Percentiles rank a stretch among this genome's conserved stretches.
These are phyloP conservation scores for Fusarium begoniae DNA, from an alignment of 2,329 filamentous ascomycete species.

Conservation along the genomic window DNA sequence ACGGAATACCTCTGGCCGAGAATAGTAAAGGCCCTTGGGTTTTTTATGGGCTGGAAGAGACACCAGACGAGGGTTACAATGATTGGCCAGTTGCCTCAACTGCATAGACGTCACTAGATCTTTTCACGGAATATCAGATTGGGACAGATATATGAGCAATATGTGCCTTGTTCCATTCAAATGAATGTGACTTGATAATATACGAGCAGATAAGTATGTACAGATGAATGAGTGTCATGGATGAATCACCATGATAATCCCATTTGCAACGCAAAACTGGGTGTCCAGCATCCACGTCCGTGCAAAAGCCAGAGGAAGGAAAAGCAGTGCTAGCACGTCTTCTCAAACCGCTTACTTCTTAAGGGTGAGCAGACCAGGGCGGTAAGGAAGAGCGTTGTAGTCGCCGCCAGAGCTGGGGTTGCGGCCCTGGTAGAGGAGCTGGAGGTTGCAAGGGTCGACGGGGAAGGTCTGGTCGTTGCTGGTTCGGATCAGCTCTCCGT, in stretches of 20 bases:
- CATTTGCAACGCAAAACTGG: not conserved
- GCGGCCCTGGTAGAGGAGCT: constrained; percentile 70
- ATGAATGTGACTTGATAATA: constrained; percentile 14
- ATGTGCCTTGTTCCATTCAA: constrained; percentile 10
- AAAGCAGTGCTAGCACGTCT: not conserved
- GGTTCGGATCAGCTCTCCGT: constrained; percentile 68
- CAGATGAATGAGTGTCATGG: constrained; percentile 6
- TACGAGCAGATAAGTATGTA: constrained; percentile 19
- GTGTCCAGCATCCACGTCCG: not conserved
- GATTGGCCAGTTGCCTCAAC: not conserved
- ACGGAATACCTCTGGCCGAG: not conserved
- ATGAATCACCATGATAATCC: not conserved
- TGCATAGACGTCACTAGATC: rapidly evolving
- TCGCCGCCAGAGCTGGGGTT: constrained; percentile 50
- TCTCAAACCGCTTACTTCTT: not conserved
- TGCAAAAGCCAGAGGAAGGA: not conserved
- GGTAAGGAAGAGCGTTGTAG: constrained; percentile 50
- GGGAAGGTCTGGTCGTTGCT: constrained; percentile 70
- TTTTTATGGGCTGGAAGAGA: not conserved
- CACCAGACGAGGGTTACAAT: not conserved
- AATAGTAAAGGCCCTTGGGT: not conserved
- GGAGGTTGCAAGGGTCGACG: constrained; percentile 70
- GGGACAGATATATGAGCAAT: not conserved
- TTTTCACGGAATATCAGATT: rapidly evolving
- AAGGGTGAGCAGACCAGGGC: constrained; percentile 14